Percentiles rank a stretch among this genome's conserved stretches.
Evolutionary conservation across 1,139 yeast genomes (phyloP).

Genomic region (Scheffersomyces parashehatae): DNA sequence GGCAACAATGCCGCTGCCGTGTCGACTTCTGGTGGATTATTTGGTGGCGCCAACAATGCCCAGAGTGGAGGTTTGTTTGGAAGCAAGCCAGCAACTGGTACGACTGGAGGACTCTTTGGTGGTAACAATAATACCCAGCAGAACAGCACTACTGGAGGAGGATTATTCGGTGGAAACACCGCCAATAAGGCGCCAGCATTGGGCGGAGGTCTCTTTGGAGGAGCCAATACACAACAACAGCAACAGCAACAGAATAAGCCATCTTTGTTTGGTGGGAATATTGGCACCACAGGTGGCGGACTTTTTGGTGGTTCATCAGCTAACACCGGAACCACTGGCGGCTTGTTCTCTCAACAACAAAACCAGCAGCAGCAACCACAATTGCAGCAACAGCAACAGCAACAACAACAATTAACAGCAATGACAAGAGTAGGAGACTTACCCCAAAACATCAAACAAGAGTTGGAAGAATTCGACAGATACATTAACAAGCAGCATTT

Average conservation of each 20-base stretch:
- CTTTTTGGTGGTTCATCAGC: constrained; percentile 2
- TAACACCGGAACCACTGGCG: constrained; percentile 3
- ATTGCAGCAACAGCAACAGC: constrained; percentile 3
- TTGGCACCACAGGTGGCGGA: background rate
- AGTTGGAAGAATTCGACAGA: constrained; percentile 77
- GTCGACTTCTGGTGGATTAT: constrained; percentile 10
- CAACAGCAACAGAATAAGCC: background rate
- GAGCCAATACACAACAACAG: background rate
- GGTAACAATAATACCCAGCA: constrained; percentile 3
- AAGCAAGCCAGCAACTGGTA: constrained; percentile 14
- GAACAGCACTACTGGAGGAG: constrained; percentile 9
- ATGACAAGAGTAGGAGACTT: constrained; percentile 87
- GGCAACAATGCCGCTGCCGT: constrained; percentile 5
- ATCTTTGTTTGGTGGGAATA: background rate
- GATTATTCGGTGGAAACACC: constrained; percentile 10
- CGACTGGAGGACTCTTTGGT: constrained; percentile 12
- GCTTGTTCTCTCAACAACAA: constrained; percentile 6
- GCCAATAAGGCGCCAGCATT: background rate
- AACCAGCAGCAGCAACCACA: constrained; percentile 5
- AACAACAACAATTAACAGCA: constrained; percentile 62
- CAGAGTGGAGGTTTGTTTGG: constrained; percentile 33
- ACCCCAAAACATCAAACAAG: constrained; percentile 70
- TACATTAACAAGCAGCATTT: constrained; percentile 83
- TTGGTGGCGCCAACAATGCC: constrained; percentile 3
- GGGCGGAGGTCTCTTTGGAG: background rate